Evolutionary conservation across 495 filamentous ascomycete genomes (phyloP).

Genomic region (Aspergillus conjunctus): DNA sequence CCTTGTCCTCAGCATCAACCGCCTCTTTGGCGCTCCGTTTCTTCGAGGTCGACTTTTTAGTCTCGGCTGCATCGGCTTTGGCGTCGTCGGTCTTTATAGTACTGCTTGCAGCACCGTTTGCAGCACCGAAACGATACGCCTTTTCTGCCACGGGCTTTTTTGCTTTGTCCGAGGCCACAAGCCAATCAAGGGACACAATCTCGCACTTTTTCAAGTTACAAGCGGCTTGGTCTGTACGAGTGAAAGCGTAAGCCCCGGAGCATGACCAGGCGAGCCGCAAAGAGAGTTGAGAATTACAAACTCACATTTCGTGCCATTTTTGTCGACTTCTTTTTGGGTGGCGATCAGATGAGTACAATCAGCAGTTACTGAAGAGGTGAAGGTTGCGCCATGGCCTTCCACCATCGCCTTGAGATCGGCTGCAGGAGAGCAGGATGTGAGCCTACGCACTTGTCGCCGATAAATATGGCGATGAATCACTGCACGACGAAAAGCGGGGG

Average conservation of each 20-base stretch:
- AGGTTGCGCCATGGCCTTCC: slow-evolving; percentile 50
- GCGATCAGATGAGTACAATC: slow-evolving; percentile 64
- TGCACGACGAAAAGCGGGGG: neutral
- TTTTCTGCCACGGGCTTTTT: slow-evolving; percentile 48
- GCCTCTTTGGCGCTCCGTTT: slow-evolving; percentile 20
- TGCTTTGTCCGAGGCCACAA: slow-evolving; percentile 51
- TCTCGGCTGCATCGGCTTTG: slow-evolving; percentile 3
- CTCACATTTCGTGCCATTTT: slow-evolving; percentile 45
- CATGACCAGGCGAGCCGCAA: neutral
- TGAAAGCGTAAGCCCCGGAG: neutral
- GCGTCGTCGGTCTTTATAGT: slow-evolving; percentile 2
- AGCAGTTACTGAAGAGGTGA: slow-evolving; percentile 46
- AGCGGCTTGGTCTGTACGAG: slow-evolving; percentile 53
- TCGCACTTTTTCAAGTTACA: slow-evolving; percentile 45
- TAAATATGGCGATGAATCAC: neutral
- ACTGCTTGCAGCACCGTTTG: slow-evolving; percentile 9
- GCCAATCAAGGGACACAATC: slow-evolving; percentile 66
- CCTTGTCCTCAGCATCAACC: slow-evolving; percentile 25
- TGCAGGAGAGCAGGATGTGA: slow-evolving; percentile 18
- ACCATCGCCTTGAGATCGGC: slow-evolving; percentile 44
- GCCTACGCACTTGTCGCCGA: neutral
- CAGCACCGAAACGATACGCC: slow-evolving; percentile 33
- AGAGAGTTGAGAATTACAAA: neutral
- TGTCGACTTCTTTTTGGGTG: slow-evolving; percentile 54
- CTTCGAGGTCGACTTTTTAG: slow-evolving; percentile 16